These are phyloP conservation scores for Vararia minispora DNA, from an alignment of 768 basidiomycete species.

Conservation along the genomic window DNA sequence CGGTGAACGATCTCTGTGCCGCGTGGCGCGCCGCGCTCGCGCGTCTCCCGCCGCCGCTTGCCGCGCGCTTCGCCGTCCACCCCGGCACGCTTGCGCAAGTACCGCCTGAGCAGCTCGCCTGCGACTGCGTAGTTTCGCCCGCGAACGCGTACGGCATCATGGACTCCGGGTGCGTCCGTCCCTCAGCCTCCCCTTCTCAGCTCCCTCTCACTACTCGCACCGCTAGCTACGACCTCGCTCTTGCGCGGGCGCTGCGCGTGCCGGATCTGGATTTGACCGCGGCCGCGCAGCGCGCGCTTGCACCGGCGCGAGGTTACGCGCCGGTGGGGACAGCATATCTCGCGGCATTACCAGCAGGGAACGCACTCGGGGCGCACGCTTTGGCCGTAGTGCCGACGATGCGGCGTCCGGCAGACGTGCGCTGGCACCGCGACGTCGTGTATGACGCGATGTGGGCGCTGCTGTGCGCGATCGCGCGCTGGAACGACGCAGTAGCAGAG, in stretches of 20 bases:
- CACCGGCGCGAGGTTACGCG: constrained; percentile 2
- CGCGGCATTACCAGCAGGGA: background rate
- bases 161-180: constrained; percentile 8
- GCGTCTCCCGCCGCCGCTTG: no score
- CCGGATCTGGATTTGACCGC: no score
- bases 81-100: constrained; percentile 4
- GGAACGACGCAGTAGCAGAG: constrained; percentile 14
- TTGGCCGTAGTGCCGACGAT: constrained; percentile 25
- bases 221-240: constrained; percentile 7
- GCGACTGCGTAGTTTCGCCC: constrained; percentile 12
- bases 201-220: background rate
- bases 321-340: no score
- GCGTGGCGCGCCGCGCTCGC: no score
- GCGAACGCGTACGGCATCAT: constrained; percentile 11
- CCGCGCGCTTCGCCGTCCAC: constrained; percentile 9
- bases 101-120: background rate
- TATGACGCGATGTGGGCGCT: constrained; percentile 25
- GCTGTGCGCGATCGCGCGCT: constrained; percentile 16
- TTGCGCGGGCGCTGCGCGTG: constrained; percentile 6
- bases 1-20: no score
- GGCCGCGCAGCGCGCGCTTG: constrained; percentile 5
- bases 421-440: constrained; percentile 24
- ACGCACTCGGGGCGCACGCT: constrained; percentile 11
- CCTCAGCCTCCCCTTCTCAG: background rate
- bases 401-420: constrained; percentile 19